phyloP scores from a whole-genome alignment of 495 filamentous ascomycete species.

The Halenospora varia region DNA sequence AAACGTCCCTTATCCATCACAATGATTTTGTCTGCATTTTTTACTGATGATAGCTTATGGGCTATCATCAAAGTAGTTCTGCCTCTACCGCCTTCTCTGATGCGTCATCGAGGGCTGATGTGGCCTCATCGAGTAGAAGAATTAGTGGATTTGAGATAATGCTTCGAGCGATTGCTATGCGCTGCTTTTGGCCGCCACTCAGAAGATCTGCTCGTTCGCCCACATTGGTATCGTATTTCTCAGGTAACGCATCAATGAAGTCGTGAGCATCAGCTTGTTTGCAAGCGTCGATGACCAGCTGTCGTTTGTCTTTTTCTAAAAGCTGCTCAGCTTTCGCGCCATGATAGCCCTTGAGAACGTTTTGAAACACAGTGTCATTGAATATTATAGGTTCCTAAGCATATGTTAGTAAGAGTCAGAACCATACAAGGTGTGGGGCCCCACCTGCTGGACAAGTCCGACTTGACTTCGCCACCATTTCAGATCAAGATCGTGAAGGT shows the following conservation, averaged over 20 bases:
- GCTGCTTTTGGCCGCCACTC: slow-evolving; percentile 56
- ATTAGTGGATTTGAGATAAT: slow-evolving; percentile 65
- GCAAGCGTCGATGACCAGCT: slow-evolving; percentile 56
- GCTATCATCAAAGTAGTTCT: slow-evolving; percentile 57
- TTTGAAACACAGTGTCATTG: slow-evolving; percentile 47
- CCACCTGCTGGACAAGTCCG: slow-evolving; percentile 53
- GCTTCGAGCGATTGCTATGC: slow-evolving; percentile 61
- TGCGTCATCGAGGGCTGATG: slow-evolving; percentile 65
- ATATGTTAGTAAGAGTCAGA: slow-evolving; percentile 50
- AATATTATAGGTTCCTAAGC: slow-evolving; percentile 62
- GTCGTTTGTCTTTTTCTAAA: not conserved
- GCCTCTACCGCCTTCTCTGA: slow-evolving; percentile 63
- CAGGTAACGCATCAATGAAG: slow-evolving; percentile 40
- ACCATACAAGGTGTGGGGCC: no score
- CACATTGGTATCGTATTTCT: slow-evolving; percentile 47
- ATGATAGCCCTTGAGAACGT: slow-evolving; percentile 54
- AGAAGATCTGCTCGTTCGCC: slow-evolving; percentile 40
- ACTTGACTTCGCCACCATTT: slow-evolving; percentile 52
- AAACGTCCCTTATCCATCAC: slow-evolving; percentile 54
- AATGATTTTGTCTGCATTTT: slow-evolving; percentile 54
- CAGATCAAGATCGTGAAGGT: slow-evolving; percentile 53
- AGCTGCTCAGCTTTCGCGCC: not conserved
- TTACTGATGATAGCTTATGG: slow-evolving; percentile 53
- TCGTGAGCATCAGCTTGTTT: slow-evolving; percentile 25
- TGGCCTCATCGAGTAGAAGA: slow-evolving; percentile 74